phyloP scores from a whole-genome alignment of 306 rosid genomes.

The Cucumis cinereus region DNA sequence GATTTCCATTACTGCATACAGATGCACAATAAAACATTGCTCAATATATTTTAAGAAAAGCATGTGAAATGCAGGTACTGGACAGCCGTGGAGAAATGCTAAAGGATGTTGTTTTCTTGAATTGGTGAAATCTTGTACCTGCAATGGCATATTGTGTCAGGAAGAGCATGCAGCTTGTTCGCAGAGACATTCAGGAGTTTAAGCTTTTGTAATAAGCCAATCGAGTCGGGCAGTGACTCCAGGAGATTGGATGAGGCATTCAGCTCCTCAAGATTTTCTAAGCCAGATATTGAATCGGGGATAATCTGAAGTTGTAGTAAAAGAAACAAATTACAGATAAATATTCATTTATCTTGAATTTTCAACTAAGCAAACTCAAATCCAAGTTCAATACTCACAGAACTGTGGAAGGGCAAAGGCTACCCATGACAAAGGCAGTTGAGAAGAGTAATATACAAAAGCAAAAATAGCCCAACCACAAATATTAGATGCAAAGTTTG shows the following conservation, averaged over 20 bases:
- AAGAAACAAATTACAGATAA: neutral
- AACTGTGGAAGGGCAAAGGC: neutral
- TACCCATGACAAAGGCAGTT: neutral
- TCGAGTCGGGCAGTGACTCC: slow-evolving; percentile 63
- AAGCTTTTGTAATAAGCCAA: slow-evolving; percentile 71
- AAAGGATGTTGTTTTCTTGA: neutral
- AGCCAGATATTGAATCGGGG: slow-evolving; percentile 64
- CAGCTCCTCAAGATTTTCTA: slow-evolving; percentile 76
- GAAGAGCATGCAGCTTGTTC: slow-evolving; percentile 66
- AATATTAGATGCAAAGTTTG: neutral
- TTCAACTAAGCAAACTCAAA: neutral
- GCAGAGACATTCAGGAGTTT: slow-evolving; percentile 57
- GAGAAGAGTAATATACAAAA: neutral
- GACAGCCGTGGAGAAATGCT: neutral
- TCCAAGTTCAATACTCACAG: neutral
- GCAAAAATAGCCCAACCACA: neutral
- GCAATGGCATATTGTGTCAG: slow-evolving; percentile 78
- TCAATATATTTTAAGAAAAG: neutral
- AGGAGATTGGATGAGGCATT: slow-evolving; percentile 58
- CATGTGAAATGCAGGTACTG: neutral
- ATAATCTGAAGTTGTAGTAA: slow-evolving; percentile 32
- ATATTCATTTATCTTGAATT: neutral
- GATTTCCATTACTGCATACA: neutral
- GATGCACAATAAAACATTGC: neutral
- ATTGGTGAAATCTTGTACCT: slow-evolving; percentile 26